Evolutionary conservation across 2,329 filamentous ascomycete species (phyloP).

Genomic region (Davidsoniella australis): DNA sequence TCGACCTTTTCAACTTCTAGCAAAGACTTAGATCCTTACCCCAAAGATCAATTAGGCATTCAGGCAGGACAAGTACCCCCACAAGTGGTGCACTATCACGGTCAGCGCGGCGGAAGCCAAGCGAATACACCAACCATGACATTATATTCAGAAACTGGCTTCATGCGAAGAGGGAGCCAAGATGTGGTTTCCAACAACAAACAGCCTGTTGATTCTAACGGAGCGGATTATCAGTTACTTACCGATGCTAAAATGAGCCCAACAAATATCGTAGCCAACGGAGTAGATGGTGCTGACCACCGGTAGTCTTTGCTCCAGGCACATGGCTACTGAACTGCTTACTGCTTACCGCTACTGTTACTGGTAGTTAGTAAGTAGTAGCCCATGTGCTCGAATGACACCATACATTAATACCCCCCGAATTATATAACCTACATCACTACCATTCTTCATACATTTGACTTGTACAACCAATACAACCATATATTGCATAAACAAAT

Average conservation of each 20-base stretch:
- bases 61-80: constrained; percentile 46
- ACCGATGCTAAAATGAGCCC: constrained; percentile 11
- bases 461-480: constrained; percentile 3
- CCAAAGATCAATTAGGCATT: constrained; percentile 44
- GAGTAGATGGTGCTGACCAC: background rate
- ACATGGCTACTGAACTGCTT: background rate
- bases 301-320: background rate
- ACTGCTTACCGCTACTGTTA: too few relatives aligned
- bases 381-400: too few relatives aligned
- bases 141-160: constrained; percentile 31
- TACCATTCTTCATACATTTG: background rate
- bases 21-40: constrained; percentile 51
- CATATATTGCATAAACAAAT: background rate
- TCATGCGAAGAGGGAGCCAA: constrained; percentile 31
- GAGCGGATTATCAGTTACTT: constrained; percentile 8
- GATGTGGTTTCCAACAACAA: constrained; percentile 18
- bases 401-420: background rate
- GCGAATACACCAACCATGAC: constrained; percentile 44
- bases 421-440: too few relatives aligned
- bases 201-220: background rate
- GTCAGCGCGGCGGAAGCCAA: constrained; percentile 49
- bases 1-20: constrained; percentile 56
- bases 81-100: constrained; percentile 51
- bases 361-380: too few relatives aligned
- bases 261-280: background rate